Evolutionary conservation across 495 filamentous ascomycete species (phyloP).

Genomic region (Chaetomium tenue): DNA sequence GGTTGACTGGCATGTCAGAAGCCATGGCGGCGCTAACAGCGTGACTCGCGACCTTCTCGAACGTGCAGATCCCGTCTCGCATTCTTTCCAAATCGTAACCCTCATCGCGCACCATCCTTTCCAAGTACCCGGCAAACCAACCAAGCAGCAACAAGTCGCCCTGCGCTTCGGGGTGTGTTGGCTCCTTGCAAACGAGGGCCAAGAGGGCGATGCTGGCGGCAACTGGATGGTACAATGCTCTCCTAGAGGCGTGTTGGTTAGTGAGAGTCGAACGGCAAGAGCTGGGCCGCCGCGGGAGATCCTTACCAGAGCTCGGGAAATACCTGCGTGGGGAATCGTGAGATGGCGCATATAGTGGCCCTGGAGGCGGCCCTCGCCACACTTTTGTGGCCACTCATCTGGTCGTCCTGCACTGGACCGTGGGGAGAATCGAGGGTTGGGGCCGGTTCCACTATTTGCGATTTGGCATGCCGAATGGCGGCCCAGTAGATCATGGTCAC

Average conservation of each 20-base stretch:
- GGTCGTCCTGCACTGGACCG: background rate
- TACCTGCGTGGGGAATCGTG: background rate
- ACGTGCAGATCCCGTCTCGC: background rate
- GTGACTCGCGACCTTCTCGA: background rate
- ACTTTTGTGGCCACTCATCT: background rate
- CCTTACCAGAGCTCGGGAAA: background rate
- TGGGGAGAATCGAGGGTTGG: background rate
- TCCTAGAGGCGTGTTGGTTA: background rate
- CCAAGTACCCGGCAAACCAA: background rate
- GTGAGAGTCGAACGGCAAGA: background rate
- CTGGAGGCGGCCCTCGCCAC: background rate
- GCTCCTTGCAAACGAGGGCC: conserved; percentile 1
- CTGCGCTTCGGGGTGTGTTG: background rate
- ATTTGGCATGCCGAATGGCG: background rate
- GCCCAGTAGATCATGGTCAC: background rate
- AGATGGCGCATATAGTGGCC: background rate
- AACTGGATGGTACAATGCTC: background rate
- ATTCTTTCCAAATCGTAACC: background rate
- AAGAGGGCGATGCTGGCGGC: background rate
- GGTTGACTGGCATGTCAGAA: background rate
- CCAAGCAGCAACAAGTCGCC: background rate
- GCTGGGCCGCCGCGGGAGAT: background rate
- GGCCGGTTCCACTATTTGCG: background rate
- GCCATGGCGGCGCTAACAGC: background rate
- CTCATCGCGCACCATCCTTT: background rate